These are phyloP conservation scores for Phytophthora citrophthora DNA, from an alignment of 352 stramenopile genomes.

Conservation along the genomic window DNA sequence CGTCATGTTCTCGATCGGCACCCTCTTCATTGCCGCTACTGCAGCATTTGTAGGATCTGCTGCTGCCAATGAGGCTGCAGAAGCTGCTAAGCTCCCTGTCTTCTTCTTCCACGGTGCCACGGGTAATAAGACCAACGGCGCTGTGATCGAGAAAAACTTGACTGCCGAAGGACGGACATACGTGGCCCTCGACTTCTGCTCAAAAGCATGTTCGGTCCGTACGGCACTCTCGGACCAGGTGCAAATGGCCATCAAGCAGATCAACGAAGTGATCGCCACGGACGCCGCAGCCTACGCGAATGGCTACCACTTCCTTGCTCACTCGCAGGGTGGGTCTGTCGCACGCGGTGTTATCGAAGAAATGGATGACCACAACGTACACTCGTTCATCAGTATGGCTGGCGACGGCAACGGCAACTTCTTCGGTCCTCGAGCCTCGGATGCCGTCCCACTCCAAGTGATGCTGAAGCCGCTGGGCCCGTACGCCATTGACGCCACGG, in stretches of 20 bases:
- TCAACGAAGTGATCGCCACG: constrained; percentile 39
- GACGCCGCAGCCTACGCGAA: constrained; percentile 36
- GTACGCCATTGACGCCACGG: constrained; percentile 30
- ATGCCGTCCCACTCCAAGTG: constrained; percentile 41
- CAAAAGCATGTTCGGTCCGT: constrained; percentile 41
- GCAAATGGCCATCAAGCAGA: constrained; percentile 50
- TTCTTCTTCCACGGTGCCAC: constrained; percentile 65
- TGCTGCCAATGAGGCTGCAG: constrained; percentile 14
- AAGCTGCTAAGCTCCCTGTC: constrained; percentile 38
- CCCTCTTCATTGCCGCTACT: constrained; percentile 21
- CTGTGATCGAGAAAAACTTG: constrained; percentile 44
- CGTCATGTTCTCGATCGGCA: constrained; percentile 23
- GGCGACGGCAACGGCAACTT: constrained; percentile 62
- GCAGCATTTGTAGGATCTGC: constrained; percentile 14
- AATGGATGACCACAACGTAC: constrained; percentile 64
- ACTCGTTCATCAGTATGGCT: constrained; percentile 58
- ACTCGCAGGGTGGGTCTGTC: constrained; percentile 57
- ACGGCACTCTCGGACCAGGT: constrained; percentile 46
- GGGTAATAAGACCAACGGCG: constrained; percentile 34
- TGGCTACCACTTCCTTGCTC: constrained; percentile 60
- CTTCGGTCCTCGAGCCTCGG: constrained; percentile 48
- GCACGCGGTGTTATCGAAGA: constrained; percentile 58
- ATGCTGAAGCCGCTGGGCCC: constrained; percentile 47
- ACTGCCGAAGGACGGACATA: constrained; percentile 44
- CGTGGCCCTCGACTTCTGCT: constrained; percentile 50